Evolutionary conservation across 169 alveolate species (phyloP).

Genomic region (Cyclospora cayetanensis): DNA sequence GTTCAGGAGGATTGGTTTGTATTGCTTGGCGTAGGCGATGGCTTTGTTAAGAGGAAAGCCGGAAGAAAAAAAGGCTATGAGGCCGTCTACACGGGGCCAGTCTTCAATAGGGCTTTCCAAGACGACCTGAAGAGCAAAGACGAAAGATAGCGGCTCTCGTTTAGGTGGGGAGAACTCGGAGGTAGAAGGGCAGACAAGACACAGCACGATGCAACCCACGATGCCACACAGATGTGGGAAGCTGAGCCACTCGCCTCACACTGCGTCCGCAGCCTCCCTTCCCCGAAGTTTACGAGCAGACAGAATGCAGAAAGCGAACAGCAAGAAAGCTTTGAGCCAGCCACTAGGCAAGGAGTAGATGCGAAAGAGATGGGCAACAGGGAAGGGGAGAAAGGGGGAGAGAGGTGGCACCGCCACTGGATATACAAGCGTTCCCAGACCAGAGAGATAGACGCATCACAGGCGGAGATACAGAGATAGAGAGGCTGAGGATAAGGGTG

Average conservation of each 20-base stretch:
- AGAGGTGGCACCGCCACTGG: no score
- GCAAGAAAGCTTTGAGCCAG: no score
- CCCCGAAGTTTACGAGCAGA: neutral
- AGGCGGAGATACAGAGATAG: no score
- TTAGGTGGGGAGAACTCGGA: no score
- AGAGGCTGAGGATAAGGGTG: no score
- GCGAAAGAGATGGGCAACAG: no score
- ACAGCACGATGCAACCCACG: neutral
- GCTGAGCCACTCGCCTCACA: neutral
- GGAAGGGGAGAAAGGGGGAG: no score
- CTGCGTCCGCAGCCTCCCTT: neutral
- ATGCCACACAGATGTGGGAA: neutral
- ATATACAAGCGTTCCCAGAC: no score
- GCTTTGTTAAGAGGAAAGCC: constrained; percentile 92
- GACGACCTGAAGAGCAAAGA: constrained; percentile 23
- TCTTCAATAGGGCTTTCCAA: constrained; percentile 55
- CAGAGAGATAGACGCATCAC: no score
- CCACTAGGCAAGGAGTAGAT: no score
- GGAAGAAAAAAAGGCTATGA: constrained; percentile 90
- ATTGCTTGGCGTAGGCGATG: constrained; percentile 81
- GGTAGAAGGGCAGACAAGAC: no score
- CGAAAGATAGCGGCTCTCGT: neutral
- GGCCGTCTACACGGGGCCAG: constrained; percentile 94
- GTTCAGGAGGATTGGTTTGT: constrained; percentile 84
- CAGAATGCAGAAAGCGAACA: neutral